Evolutionary conservation across 2,329 filamentous ascomycete genomes (phyloP).

Genomic region (Fusarium sp.): DNA sequence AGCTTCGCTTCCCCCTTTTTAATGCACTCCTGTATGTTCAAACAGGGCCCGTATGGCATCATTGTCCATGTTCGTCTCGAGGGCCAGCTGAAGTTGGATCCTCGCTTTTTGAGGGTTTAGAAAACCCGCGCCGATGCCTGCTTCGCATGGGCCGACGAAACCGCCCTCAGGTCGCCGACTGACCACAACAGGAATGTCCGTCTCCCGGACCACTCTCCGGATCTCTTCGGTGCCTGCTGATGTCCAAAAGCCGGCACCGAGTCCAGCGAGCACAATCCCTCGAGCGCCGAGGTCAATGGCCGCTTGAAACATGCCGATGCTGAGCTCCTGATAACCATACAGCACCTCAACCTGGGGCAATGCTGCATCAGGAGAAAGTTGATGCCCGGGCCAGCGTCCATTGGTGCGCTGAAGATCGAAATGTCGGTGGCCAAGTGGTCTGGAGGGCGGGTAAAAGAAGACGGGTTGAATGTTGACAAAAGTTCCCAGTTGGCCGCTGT

Average conservation of each 20-base stretch:
- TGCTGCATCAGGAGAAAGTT: constrained; percentile 36
- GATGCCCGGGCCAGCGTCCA: constrained; percentile 19
- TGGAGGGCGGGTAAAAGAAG: constrained; percentile 68
- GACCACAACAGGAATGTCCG: constrained; percentile 61
- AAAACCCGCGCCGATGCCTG: constrained; percentile 61
- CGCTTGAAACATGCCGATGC: constrained; percentile 59
- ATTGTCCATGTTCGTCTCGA: constrained; percentile 45
- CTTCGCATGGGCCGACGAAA: constrained; percentile 57
- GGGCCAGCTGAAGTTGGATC: constrained; percentile 61
- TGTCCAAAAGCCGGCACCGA: constrained; percentile 65
- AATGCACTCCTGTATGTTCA: constrained; percentile 45
- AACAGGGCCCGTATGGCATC: constrained; percentile 46
- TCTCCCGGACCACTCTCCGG: constrained; percentile 57
- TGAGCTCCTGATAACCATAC: constrained; percentile 66
- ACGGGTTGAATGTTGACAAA: constrained; percentile 69
- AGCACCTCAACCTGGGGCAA: constrained; percentile 69
- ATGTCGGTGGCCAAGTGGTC: constrained; percentile 59
- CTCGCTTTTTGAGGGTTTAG: constrained; percentile 68
- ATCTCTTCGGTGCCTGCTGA: constrained; percentile 54
- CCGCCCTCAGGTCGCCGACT: constrained; percentile 65
- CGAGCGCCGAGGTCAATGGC: constrained; percentile 63
- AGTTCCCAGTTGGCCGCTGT: constrained; percentile 68
- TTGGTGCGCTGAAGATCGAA: constrained; percentile 51
- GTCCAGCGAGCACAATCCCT: constrained; percentile 67
- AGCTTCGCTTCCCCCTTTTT: constrained; percentile 10